These are phyloP conservation scores for Pseudocercospora eumusae DNA, from an alignment of 2,329 filamentous ascomycete species.

Conservation along the genomic window DNA sequence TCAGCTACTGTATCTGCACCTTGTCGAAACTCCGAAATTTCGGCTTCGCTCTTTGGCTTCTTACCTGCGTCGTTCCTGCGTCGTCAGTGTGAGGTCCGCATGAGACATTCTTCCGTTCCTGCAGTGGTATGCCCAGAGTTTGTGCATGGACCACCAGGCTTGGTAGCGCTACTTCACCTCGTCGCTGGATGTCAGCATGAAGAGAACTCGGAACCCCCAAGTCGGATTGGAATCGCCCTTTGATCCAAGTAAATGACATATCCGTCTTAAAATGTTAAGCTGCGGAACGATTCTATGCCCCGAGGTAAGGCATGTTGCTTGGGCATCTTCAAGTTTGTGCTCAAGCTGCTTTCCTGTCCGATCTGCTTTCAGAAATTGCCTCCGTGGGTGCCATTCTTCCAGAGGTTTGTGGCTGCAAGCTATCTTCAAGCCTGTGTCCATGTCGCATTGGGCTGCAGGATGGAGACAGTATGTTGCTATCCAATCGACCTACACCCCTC, in stretches of 20 bases:
- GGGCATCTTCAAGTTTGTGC: not conserved
- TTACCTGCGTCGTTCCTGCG: conserved; percentile 3
- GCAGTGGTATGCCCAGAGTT: not conserved
- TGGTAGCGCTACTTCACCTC: conserved; percentile 1
- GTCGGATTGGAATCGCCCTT: not conserved
- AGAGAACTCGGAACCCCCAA: not conserved
- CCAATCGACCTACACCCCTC: conserved; percentile 7
- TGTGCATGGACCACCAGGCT: conserved; percentile 5
- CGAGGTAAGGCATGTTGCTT: not conserved
- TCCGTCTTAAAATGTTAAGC: not conserved
- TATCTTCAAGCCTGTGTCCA: not conserved
- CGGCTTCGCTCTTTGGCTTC: not conserved
- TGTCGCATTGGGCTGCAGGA: not conserved
- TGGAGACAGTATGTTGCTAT: not conserved
- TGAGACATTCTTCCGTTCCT: conserved; percentile 1
- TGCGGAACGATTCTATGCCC: not conserved
- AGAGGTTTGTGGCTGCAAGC: not conserved
- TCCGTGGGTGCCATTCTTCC: not conserved
- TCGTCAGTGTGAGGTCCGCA: not conserved
- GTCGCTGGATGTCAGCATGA: not conserved
- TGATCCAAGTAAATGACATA: no score
- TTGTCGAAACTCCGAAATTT: not conserved
- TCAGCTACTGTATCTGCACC: not conserved
- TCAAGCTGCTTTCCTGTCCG: not conserved
- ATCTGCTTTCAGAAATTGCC: not conserved